A percentile compares a stretch with the other conserved stretches of the same genome.
These are phyloP conservation scores for Dendrobium chrysotoxum DNA, from an alignment of 106 monocot genomes.

Conservation along the genomic window DNA sequence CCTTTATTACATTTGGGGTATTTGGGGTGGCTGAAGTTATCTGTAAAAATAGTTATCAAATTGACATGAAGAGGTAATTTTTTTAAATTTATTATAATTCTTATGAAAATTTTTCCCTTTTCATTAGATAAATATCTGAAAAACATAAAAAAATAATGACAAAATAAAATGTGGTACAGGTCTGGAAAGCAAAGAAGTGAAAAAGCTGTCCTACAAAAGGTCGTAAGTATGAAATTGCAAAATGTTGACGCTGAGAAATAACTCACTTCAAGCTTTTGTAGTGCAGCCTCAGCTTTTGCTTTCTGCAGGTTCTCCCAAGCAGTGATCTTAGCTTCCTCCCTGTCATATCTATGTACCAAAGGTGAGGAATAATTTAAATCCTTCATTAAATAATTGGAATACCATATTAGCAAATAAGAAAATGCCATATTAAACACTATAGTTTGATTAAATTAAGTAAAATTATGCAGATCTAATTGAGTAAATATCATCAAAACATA, in stretches of 20 bases:
- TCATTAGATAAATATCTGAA: too few species aligned
- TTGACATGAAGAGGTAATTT: too few species aligned
- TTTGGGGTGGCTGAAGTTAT: too few species aligned
- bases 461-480: not conserved
- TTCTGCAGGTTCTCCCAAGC: constrained; percentile 76
- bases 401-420: too few species aligned
- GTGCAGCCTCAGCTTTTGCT: constrained; percentile 37
- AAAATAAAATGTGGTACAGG: not conserved
- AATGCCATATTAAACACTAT: too few species aligned
- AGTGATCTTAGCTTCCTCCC: constrained; percentile 62
- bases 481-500: not conserved
- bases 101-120: too few species aligned
- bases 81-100: too few species aligned
- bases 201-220: not conserved
- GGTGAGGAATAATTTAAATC: not conserved
- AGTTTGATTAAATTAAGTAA: not conserved
- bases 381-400: not conserved
- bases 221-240: not conserved
- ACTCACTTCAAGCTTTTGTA: constrained; percentile 51
- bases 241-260: not conserved
- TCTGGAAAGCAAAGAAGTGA: too few species aligned
- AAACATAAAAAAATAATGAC: too few species aligned
- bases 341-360: constrained; percentile 23
- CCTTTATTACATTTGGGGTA: too few species aligned
- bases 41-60: too few species aligned